These are phyloP conservation scores for Aspergillus proliferans DNA, from an alignment of 2,329 filamentous ascomycete species.

Conservation along the genomic window DNA sequence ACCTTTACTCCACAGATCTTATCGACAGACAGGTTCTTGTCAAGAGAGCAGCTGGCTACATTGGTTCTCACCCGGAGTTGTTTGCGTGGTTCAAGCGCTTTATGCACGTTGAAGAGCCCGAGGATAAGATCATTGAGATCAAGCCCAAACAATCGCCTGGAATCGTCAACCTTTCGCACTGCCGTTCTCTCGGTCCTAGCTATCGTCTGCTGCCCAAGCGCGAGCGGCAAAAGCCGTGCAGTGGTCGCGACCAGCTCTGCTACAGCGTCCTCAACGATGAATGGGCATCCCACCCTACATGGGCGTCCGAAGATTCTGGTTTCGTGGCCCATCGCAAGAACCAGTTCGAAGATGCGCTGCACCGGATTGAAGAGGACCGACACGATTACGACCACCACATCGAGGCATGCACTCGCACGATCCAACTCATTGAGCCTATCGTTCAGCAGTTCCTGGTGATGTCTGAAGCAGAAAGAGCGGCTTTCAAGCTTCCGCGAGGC, in stretches of 20 bases:
- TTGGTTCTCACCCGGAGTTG: conserved; percentile 83
- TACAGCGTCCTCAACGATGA: conserved; percentile 91
- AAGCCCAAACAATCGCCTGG: conserved; percentile 65
- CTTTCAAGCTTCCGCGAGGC: conserved; percentile 73
- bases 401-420: conserved; percentile 87
- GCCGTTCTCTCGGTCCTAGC: conserved; percentile 88
- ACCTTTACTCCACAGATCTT: conserved; percentile 86
- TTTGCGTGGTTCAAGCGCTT: conserved; percentile 82
- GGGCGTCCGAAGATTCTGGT: conserved; percentile 95
- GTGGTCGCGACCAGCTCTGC: conserved; percentile 90
- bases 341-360: conserved; percentile 84
- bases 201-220: conserved; percentile 87
- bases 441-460: conserved; percentile 83
- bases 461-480: conserved; percentile 62
- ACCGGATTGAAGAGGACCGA: conserved; percentile 94
- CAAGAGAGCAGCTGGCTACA: conserved; percentile 76
- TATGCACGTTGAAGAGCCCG: conserved; percentile 64
- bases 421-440: conserved; percentile 91
- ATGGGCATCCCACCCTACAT: conserved; percentile 97
- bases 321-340: conserved; percentile 99
- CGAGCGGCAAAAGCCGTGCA: conserved; percentile 85
- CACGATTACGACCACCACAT: conserved; percentile 99
- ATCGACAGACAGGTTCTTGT: conserved; percentile 80
- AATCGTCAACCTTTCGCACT: conserved; percentile 89
- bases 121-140: conserved; percentile 74